Evolutionary conservation across 1,139 yeast species (phyloP).

Genomic region (Saccharomyces pastorianus): DNA sequence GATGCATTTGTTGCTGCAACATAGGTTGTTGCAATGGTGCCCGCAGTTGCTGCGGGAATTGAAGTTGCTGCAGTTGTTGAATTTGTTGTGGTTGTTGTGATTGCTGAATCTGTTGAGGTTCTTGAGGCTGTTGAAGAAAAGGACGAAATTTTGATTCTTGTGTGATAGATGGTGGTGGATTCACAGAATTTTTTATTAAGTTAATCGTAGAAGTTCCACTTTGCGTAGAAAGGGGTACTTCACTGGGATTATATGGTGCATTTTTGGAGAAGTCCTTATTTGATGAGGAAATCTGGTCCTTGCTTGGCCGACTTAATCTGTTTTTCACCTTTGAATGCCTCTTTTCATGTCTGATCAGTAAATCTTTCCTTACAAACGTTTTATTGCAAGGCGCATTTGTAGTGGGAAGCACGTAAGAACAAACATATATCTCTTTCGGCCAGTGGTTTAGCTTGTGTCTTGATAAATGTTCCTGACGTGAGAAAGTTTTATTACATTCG

Average conservation of each 20-base stretch:
- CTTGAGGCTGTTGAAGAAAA: conserved; percentile 6
- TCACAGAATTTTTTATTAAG: conserved; percentile 2
- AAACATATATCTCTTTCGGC: conserved; percentile 39
- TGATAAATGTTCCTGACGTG: conserved; percentile 35
- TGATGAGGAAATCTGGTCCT: conserved; percentile 3
- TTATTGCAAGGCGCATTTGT: conserved; percentile 38
- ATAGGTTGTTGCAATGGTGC: conserved; percentile 1
- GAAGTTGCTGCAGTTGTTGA: conserved; percentile 7
- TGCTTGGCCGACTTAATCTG: background rate
- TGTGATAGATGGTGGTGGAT: background rate
- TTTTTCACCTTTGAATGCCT: conserved; percentile 34
- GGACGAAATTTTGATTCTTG: conserved; percentile 2
- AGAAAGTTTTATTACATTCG: conserved; percentile 36
- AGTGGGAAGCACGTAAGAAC: conserved; percentile 36
- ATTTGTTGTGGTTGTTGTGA: conserved; percentile 1
- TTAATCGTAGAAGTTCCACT: background rate
- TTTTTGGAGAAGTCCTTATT: background rate
- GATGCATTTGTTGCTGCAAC: conserved; percentile 1
- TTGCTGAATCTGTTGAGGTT: conserved; percentile 1
- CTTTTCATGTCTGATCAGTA: conserved; percentile 44
- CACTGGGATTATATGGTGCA: background rate
- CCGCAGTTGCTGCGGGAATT: conserved; percentile 3
- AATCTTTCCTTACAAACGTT: conserved; percentile 54
- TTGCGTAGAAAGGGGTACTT: background rate
- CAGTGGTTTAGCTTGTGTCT: conserved; percentile 36